phyloP scores from a whole-genome alignment of 768 basidiomycete genomes.

The Rhodosporidiobolus sp. region DNA sequence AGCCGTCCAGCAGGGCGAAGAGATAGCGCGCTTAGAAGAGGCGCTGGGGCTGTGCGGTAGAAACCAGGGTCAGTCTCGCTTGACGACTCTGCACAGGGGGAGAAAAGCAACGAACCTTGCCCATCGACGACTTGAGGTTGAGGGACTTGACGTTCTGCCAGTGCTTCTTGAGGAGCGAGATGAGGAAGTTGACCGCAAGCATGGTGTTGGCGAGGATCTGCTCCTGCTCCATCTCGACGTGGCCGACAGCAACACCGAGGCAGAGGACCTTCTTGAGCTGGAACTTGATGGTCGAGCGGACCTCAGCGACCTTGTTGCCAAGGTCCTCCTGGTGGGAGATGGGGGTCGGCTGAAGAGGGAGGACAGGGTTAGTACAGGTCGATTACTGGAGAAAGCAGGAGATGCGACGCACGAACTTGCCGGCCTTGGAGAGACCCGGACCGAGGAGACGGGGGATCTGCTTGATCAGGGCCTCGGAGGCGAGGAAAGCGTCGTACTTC shows the following conservation, averaged over 20 bases:
- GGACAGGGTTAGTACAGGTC: background rate
- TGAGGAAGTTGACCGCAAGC: conserved; percentile 99
- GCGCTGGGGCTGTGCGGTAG: conserved; percentile 12
- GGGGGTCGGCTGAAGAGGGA: conserved; percentile 70
- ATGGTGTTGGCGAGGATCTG: conserved; percentile 96
- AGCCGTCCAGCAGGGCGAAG: background rate
- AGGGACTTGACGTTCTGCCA: conserved; percentile 96
- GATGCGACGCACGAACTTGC: conserved; percentile 43
- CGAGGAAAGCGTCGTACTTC: conserved; percentile 98
- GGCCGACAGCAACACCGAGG: conserved; percentile 96
- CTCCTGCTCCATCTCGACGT: conserved; percentile 95
- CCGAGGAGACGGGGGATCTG: conserved; percentile 99
- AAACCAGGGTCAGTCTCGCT: background rate
- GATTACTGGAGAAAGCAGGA: background rate
- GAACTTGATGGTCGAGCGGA: conserved; percentile 99
- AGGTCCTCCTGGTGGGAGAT: conserved; percentile 90
- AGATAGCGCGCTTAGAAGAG: conserved; percentile 14
- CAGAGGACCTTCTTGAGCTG: conserved; percentile 99
- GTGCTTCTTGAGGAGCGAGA: conserved; percentile 98
- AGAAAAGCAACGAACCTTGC: conserved; percentile 56
- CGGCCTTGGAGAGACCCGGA: conserved; percentile 98
- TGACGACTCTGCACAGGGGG: no score
- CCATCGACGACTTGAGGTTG: conserved; percentile 99
- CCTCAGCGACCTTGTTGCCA: conserved; percentile 82
- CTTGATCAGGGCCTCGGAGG: conserved; percentile 96